Conservation (phyloP, 805 yeast genomes). For the Brettanomyces bruxellensis region DNA sequence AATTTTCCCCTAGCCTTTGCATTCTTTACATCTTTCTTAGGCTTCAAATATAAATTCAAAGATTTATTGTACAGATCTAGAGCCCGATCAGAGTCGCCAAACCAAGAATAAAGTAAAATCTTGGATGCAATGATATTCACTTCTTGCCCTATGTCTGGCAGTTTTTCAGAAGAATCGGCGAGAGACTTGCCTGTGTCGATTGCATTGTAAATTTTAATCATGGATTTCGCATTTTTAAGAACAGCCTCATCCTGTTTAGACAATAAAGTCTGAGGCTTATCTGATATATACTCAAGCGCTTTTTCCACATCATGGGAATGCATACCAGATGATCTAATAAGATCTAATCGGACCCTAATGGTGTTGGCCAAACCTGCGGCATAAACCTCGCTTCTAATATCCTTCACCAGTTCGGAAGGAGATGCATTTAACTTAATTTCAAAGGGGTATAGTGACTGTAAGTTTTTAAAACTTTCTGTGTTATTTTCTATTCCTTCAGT, state of each 20-base stretch:
- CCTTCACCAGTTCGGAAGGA: conserved; percentile 6
- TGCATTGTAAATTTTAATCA: conserved; percentile 17
- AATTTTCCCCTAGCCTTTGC: conserved; percentile 14
- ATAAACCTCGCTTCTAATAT: conserved; percentile 10
- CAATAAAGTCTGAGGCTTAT: conserved; percentile 19
- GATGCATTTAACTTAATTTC: conserved; percentile 3
- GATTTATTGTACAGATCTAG: conserved; percentile 25
- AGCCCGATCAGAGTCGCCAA: conserved; percentile 21
- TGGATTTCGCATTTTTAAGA: conserved; percentile 14
- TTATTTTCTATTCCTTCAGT: background rate
- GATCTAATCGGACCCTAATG: conserved; percentile 6
- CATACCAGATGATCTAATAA: conserved; percentile 18
- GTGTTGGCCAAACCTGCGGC: conserved; percentile 10
- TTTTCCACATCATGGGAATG: conserved; percentile 13
- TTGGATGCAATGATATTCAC: conserved; percentile 17
- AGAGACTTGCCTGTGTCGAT: conserved; percentile 11
- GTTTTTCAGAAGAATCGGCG: conserved; percentile 17
- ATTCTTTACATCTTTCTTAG: conserved; percentile 8
- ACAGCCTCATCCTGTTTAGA: conserved; percentile 13
- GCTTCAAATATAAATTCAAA: conserved; percentile 12
- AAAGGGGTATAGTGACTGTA: conserved; percentile 2
- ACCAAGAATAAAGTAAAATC: conserved; percentile 20
- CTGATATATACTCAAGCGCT: conserved; percentile 15
- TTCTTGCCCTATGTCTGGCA: conserved; percentile 20
- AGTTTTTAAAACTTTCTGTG: conserved; percentile 7